Conservation (phyloP, 2,329 filamentous ascomycete genomes). For the Penicillium vulpinum region DNA sequence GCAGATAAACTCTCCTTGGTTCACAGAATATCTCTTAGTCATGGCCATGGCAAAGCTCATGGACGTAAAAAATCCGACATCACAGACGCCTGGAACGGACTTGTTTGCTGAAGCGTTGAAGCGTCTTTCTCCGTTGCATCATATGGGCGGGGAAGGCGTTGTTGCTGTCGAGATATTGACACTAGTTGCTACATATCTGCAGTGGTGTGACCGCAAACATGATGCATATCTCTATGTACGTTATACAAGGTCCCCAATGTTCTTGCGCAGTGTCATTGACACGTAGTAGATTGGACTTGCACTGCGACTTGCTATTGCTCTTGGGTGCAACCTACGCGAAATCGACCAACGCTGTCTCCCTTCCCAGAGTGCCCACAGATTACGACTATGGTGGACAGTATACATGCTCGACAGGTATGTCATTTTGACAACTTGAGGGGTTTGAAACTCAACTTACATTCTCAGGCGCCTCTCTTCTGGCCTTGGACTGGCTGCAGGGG, state of each 20-base stretch:
- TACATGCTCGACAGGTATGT: conserved; percentile 26
- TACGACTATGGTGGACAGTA: conserved; percentile 27
- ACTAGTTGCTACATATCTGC: conserved; percentile 20
- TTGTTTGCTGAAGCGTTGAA: conserved; percentile 21
- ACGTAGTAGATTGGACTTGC: conserved; percentile 18
- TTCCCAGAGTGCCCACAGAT: conserved; percentile 20
- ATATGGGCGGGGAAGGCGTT: conserved; percentile 17
- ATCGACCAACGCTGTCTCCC: conserved; percentile 21
- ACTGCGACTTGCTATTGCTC: conserved; percentile 21
- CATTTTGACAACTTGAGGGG: accelerated
- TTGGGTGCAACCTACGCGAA: conserved; percentile 18
- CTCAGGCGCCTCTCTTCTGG: conserved; percentile 19
- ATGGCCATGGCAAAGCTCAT: conserved; percentile 29
- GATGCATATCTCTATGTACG: conserved; percentile 24
- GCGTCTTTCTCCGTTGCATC: conserved; percentile 17
- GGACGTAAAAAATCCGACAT: conserved; percentile 21
- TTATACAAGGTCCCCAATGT: too few relatives aligned
- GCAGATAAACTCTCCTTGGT: conserved; percentile 19
- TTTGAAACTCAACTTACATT: background rate
- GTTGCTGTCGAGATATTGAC: conserved; percentile 21
- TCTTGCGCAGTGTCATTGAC: background rate
- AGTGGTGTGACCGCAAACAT: conserved; percentile 24
- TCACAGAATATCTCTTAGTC: conserved; percentile 24
- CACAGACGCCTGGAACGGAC: conserved; percentile 16
- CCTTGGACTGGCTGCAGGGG: conserved; percentile 20